Evolutionary conservation across 2,329 filamentous ascomycete species (phyloP).

Genomic region (Aspergillus tamarii): DNA sequence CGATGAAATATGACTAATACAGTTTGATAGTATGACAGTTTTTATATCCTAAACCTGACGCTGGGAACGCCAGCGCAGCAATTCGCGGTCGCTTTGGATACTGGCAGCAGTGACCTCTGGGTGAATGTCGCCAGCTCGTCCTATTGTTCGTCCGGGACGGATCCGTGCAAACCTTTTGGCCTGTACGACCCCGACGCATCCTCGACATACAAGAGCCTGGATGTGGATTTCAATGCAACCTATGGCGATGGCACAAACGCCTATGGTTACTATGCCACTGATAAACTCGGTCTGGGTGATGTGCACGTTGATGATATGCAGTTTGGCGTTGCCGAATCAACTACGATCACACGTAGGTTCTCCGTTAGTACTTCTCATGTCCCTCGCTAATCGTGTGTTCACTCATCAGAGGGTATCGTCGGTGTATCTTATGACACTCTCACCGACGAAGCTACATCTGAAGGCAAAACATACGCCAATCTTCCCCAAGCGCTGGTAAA

Average conservation of each 20-base stretch:
- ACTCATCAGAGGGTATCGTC: constrained; percentile 59
- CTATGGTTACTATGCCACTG: constrained; percentile 69
- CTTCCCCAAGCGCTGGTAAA: constrained; percentile 65
- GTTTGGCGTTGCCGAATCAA: constrained; percentile 14
- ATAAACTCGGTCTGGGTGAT: constrained; percentile 13
- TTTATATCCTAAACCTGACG: constrained; percentile 44
- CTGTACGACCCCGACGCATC: constrained; percentile 72
- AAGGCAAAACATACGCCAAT: constrained; percentile 55
- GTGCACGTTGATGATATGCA: constrained; percentile 11
- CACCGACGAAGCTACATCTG: constrained; percentile 63
- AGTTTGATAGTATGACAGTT: background rate
- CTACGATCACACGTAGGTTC: constrained; percentile 46
- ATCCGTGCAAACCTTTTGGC: constrained; percentile 64
- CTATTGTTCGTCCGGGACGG: constrained; percentile 55
- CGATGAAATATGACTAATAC: background rate
- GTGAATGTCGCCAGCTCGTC: constrained; percentile 65
- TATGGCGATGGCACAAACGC: constrained; percentile 79
- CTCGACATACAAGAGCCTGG: constrained; percentile 71
- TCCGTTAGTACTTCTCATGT: constrained; percentile 62
- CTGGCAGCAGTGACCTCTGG: constrained; percentile 64
- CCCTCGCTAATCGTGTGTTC: background rate
- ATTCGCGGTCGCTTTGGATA: constrained; percentile 60
- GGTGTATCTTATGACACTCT: constrained; percentile 73
- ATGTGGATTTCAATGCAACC: constrained; percentile 76
- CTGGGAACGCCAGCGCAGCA: constrained; percentile 58